These are phyloP conservation scores for Botrytis paeoniae DNA, from an alignment of 2,329 filamentous ascomycete species.

Conservation along the genomic window DNA sequence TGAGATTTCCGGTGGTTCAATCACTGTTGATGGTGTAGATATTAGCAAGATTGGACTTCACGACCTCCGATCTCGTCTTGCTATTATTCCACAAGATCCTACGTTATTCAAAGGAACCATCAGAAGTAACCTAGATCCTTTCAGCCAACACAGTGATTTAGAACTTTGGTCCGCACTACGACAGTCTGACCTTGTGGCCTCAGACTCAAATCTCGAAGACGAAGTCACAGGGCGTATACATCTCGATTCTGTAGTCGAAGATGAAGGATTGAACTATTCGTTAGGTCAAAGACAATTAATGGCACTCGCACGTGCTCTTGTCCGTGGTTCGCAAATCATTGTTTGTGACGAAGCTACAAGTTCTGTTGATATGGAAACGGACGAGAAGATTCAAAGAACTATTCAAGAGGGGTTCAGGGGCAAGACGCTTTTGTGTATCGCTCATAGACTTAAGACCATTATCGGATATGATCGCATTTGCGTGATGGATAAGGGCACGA, in stretches of 20 bases:
- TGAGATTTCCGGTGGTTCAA: slow-evolving; percentile 60
- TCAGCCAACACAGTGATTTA: slow-evolving; percentile 72
- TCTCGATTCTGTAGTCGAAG: slow-evolving; percentile 82
- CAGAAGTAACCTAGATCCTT: slow-evolving; percentile 76
- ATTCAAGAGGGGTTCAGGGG: slow-evolving; percentile 83
- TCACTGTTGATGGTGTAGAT: slow-evolving; percentile 63
- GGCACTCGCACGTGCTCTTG: slow-evolving; percentile 86
- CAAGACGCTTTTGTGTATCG: slow-evolving; percentile 87
- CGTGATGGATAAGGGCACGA: slow-evolving; percentile 87
- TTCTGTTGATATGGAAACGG: slow-evolving; percentile 92
- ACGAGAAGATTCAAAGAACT: slow-evolving; percentile 89
- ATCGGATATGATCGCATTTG: slow-evolving; percentile 93
- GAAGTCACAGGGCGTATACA: slow-evolving; percentile 61
- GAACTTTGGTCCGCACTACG: slow-evolving; percentile 75
- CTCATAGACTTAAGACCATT: slow-evolving; percentile 87
- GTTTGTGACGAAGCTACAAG: slow-evolving; percentile 96
- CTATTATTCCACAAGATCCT: slow-evolving; percentile 82
- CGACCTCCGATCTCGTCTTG: slow-evolving; percentile 70
- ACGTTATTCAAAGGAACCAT: slow-evolving; percentile 81
- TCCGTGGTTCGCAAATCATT: slow-evolving; percentile 85
- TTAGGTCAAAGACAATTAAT: slow-evolving; percentile 93
- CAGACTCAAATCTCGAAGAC: slow-evolving; percentile 40
- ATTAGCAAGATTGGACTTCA: slow-evolving; percentile 73
- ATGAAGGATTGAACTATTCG: slow-evolving; percentile 94
- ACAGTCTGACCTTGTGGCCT: slow-evolving; percentile 68